Base-by-base conservation (phyloP, 2,329 filamentous ascomycete species). In the Beauveria sp. region DNA sequence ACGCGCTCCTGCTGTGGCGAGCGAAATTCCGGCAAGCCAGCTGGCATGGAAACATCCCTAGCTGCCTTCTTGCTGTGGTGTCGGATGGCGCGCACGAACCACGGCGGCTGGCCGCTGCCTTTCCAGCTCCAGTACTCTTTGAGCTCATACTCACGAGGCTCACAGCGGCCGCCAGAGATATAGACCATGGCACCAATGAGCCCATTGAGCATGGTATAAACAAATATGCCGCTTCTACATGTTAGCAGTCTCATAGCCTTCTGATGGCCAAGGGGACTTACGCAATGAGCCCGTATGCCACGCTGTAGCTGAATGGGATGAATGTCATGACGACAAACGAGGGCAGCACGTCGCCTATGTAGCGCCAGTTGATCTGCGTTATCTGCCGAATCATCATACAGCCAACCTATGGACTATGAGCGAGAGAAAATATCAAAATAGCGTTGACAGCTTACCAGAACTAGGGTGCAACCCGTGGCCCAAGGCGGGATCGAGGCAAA, bases 331-430 rank as follows among this genome's bases (percentile, higher is more conserved):
- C 90, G 38, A 91, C 79, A 73, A 91, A 91, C 0, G 89, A 90
- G 0, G 89, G 89, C 3, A 91, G 78, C 0, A 88, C 86, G 65
- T 92, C 89, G 55, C 89, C 88, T 58, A 90, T 85, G 67, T 90
- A 91, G 22, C 79, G 77, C 89, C 89, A 91, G 74, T 91, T 91
- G 75, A 91, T 86, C 59, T 87, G 83, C 22, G 83, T 86, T 59
- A 90, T 87, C 69, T 90, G 87, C 9, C 87, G 85, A 65, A 89
- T 88, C 89, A 92, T 92, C 74, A 91, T 81, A 66, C 87, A 89
- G 4, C 89, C 89, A 28, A 91, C 87, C 82, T 85, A 54, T 1
- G 20, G 16, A 38, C 24, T 22, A 48, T 60, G n/a, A 40, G 60
- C 38, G 43, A 42, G 22, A 9, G 8, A 45, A 9, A 10, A 38